phyloP scores from a whole-genome alignment of 2,329 filamentous ascomycete species.

The Aspergillus unguis region DNA sequence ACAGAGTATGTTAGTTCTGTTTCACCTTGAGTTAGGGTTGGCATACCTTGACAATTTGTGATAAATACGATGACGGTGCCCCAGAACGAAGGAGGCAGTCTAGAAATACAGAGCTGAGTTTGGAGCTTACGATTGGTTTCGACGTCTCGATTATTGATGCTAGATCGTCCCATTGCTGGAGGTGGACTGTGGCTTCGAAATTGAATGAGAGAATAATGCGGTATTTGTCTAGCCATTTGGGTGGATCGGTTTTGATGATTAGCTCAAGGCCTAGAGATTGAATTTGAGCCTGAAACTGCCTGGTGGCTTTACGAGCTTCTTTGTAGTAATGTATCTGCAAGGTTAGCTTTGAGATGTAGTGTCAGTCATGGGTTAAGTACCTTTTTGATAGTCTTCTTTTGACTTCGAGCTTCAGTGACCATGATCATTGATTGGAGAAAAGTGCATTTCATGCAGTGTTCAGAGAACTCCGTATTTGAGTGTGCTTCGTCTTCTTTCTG shows the following conservation, averaged over 20 bases:
- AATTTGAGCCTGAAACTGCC: constrained; percentile 55
- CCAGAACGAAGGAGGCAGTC: constrained; percentile 60
- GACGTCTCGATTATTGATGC: constrained; percentile 54
- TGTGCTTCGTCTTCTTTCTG: constrained; percentile 19
- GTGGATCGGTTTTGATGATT: constrained; percentile 44
- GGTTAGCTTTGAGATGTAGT: background rate
- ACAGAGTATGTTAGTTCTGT: background rate
- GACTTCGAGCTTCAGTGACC: constrained; percentile 48
- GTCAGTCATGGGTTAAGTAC: constrained; percentile 25
- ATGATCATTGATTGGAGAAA: constrained; percentile 58
- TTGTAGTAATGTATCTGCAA: constrained; percentile 61
- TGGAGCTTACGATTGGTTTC: constrained; percentile 29
- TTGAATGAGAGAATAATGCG: constrained; percentile 70
- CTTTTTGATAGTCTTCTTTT: constrained; percentile 39
- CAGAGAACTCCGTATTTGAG: constrained; percentile 46
- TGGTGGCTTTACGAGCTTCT: constrained; percentile 58
- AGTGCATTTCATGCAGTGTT: constrained; percentile 66
- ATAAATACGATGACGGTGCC: constrained; percentile 36
- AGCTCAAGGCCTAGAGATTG: constrained; percentile 23
- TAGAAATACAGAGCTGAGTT: constrained; percentile 62
- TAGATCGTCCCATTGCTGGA: constrained; percentile 67
- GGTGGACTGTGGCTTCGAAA: constrained; percentile 68
- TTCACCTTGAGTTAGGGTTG: background rate
- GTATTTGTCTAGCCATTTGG: constrained; percentile 61
- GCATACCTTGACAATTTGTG: constrained; percentile 43